Percentiles rank a stretch among this genome's conserved stretches.
Evolutionary conservation across 2,329 filamentous ascomycete species (phyloP).

Genomic region (Phialemoniopsis sp.): DNA sequence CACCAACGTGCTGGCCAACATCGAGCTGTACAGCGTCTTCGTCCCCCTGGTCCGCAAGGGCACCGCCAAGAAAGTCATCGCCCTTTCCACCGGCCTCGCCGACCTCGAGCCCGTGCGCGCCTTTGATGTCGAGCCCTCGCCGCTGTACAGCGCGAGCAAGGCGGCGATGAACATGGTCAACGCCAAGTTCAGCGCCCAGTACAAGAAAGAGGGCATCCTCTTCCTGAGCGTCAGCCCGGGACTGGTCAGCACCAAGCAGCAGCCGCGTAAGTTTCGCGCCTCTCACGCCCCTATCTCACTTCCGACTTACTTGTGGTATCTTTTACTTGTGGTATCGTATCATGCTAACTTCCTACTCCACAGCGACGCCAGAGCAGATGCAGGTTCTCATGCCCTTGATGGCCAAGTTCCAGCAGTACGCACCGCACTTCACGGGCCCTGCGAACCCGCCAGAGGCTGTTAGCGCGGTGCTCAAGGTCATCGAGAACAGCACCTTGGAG

Average conservation of each 20-base stretch:
- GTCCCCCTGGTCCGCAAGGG: constrained; percentile 48
- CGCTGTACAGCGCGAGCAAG: constrained; percentile 44
- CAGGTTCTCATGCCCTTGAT: constrained; percentile 15
- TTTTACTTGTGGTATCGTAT: background rate
- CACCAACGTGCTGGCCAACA: constrained; percentile 46
- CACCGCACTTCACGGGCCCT: constrained; percentile 32
- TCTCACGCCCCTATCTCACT: constrained; percentile 12
- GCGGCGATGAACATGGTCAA: constrained; percentile 48
- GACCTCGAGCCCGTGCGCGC: constrained; percentile 38
- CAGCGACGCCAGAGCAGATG: constrained; percentile 19
- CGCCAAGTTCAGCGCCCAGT: constrained; percentile 48
- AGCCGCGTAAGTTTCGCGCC: constrained; percentile 7
- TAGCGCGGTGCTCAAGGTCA: constrained; percentile 23
- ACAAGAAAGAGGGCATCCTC: constrained; percentile 43
- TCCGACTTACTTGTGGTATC: background rate
- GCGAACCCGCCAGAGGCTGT: constrained; percentile 22
- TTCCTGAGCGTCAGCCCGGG: constrained; percentile 51
- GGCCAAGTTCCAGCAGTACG: constrained; percentile 25
- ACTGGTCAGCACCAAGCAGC: constrained; percentile 33
- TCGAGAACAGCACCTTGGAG: constrained; percentile 33
- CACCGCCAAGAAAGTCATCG: constrained; percentile 46
- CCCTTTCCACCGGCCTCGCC: constrained; percentile 41
- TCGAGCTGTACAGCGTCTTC: constrained; percentile 50
- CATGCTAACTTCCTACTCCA: background rate
- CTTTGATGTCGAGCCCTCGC: constrained; percentile 23